Evolutionary conservation across 305 asterid genomes (phyloP).

Genomic region (Rubia tinctorum): DNA sequence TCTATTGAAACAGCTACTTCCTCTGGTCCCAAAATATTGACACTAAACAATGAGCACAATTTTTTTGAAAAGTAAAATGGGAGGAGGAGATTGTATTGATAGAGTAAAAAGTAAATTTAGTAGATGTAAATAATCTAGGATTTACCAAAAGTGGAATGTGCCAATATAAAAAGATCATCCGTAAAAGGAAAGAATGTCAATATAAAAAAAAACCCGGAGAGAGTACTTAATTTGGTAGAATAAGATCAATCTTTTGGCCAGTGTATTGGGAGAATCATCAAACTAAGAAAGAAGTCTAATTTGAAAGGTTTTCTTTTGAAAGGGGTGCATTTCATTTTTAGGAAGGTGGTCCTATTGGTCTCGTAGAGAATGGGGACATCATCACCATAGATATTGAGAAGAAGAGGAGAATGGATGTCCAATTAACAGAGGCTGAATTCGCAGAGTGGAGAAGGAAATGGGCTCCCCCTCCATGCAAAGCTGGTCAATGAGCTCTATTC

Average conservation of each 20-base stretch:
- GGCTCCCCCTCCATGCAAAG: conserved; percentile 69
- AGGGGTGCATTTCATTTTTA: conserved; percentile 29
- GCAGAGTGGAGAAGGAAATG: conserved; percentile 71
- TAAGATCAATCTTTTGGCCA: neutral
- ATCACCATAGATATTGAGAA: conserved; percentile 71
- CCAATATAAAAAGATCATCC: too few species aligned
- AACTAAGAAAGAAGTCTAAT: neutral
- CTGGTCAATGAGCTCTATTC: conserved; percentile 78
- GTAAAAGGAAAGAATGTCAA: too few species aligned
- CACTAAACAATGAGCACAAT: too few species aligned
- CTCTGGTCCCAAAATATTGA: too few species aligned
- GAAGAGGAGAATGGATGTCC: conserved; percentile 64
- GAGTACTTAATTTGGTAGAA: too few species aligned
- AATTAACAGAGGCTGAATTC: conserved; percentile 58
- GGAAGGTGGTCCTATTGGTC: conserved; percentile 98
- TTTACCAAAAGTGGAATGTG: too few species aligned
- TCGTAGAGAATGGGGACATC: conserved; percentile 71
- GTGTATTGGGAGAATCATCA: neutral
- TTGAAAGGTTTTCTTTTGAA: conserved; percentile 2
- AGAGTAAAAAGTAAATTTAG: too few species aligned
- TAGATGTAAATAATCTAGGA: too few species aligned
- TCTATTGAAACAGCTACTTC: neutral
- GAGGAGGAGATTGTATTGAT: too few species aligned
- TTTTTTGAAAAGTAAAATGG: too few species aligned
- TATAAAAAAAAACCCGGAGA: too few species aligned